phyloP scores from a whole-genome alignment of 2,329 filamentous ascomycete species.

The Zasmidium cellare region DNA sequence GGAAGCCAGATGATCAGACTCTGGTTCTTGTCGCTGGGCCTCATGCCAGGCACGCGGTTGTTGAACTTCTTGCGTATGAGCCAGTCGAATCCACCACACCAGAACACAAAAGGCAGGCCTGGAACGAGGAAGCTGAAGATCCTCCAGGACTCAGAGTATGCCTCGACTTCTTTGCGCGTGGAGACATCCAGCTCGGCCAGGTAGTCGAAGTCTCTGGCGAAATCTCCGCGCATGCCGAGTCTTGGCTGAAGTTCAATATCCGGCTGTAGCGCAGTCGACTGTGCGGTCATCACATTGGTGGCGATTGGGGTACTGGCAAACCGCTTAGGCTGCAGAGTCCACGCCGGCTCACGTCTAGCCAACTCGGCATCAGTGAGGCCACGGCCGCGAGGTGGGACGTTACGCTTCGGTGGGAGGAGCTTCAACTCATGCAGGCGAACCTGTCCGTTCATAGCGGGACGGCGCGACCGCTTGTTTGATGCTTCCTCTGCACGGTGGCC shows the following conservation, averaged over 20 bases:
- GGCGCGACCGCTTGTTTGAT: not conserved
- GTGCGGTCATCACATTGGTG: not conserved
- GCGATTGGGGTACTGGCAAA: not conserved
- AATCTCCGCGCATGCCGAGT: not conserved
- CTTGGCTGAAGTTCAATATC: not conserved
- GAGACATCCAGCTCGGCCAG: not conserved
- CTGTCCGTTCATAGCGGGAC: slow-evolving; percentile 2
- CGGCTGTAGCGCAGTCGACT: not conserved
- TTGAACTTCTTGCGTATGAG: slow-evolving; percentile 18
- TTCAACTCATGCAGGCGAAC: not conserved
- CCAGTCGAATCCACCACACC: slow-evolving; percentile 24
- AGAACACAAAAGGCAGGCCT: slow-evolving; percentile 23
- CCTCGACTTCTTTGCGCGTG: no score
- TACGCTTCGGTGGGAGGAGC: not conserved
- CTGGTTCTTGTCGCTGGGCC: slow-evolving; percentile 21
- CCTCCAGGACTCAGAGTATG: no score
- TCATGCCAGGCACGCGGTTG: slow-evolving; percentile 23
- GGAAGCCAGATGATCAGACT: slow-evolving; percentile 22
- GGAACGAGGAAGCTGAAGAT: slow-evolving; percentile 15
- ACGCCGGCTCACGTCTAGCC: not conserved
- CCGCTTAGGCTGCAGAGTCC: not conserved
- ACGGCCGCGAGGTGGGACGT: not conserved
- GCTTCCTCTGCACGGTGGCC: not conserved
- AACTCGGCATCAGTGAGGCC: slow-evolving; percentile 4
- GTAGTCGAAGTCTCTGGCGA: not conserved